These are phyloP conservation scores for Shiraia bambusicola DNA, from an alignment of 2,329 filamentous ascomycete genomes.

Conservation along the genomic window DNA sequence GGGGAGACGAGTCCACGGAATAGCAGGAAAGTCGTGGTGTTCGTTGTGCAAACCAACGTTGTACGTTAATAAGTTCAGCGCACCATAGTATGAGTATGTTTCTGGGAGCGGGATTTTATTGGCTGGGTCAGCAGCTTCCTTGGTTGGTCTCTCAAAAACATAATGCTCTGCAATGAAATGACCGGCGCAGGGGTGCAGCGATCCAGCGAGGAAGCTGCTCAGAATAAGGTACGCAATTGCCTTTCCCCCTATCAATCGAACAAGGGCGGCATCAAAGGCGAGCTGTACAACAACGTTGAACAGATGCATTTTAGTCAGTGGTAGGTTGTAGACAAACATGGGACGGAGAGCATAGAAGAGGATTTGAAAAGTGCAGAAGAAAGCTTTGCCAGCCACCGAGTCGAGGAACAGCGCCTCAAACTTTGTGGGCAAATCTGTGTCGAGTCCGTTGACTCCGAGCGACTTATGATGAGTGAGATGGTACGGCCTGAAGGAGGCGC, in stretches of 20 bases:
- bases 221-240: conserved; percentile 80
- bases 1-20: conserved; percentile 88
- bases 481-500: conserved; percentile 95
- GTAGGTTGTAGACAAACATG: conserved; percentile 89
- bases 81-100: conserved; percentile 96
- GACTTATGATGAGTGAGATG: conserved; percentile 99
- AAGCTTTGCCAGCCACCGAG: conserved; percentile 92
- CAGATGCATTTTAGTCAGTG: conserved; percentile 80
- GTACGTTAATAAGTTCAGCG: conserved; percentile 89
- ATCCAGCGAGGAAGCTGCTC: conserved; percentile 90
- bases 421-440: conserved; percentile 91
- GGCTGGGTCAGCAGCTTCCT: conserved; percentile 58
- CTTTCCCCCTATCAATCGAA: conserved; percentile 61
- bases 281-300: conserved; percentile 79
- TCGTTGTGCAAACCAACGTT: conserved; percentile 98
- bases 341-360: conserved; percentile 96
- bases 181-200: conserved; percentile 88
- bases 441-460: conserved; percentile 90
- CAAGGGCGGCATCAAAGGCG: conserved; percentile 71
- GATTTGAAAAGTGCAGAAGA: conserved; percentile 99
- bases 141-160: conserved; percentile 53
- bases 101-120: conserved; percentile 67
- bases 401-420: conserved; percentile 91
- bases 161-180: conserved; percentile 98
- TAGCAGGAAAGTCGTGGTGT: conserved; percentile 96